Evolutionary conservation across 2,329 filamentous ascomycete genomes (phyloP).

Genomic region (Zalaria obscura): DNA sequence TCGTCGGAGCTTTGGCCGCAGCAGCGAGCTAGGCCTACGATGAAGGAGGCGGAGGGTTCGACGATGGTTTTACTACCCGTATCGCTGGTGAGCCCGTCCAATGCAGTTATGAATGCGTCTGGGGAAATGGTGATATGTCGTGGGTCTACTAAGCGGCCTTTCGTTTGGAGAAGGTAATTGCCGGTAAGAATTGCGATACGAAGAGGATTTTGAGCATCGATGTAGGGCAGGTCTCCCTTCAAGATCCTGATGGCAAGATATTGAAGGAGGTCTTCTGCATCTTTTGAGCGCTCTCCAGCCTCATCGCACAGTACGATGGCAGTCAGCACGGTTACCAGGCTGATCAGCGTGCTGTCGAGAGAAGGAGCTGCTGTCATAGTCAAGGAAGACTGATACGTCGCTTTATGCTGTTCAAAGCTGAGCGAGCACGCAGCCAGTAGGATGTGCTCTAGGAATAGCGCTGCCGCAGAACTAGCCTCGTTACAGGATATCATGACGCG

Average conservation of each 20-base stretch:
- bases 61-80: background rate
- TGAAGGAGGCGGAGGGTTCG: slow-evolving; percentile 12
- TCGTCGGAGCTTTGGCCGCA: slow-evolving; percentile 20
- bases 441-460: background rate
- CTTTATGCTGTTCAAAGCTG: too few species aligned
- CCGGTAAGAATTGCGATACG: too few species aligned
- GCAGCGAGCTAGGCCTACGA: slow-evolving; percentile 19
- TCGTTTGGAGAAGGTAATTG: background rate
- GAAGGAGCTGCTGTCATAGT: background rate
- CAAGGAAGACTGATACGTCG: background rate
- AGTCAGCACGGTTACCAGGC: slow-evolving; percentile 6
- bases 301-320: slow-evolving; percentile 4
- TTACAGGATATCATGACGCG: background rate
- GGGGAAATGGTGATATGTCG: too few species aligned
- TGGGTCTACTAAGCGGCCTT: background rate
- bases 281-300: too few species aligned
- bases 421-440: background rate
- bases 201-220: too few species aligned
- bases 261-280: too few species aligned
- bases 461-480: background rate
- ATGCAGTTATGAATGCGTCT: too few species aligned
- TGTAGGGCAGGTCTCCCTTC: too few species aligned
- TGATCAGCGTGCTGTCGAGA: slow-evolving; percentile 5
- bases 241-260: too few species aligned
- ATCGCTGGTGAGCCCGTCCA: too few species aligned